Evolutionary conservation across 2,329 filamentous ascomycete genomes (phyloP), one percentile per base, ranked within the genome.

Genomic region (Sporothrix curviconia): DNA sequence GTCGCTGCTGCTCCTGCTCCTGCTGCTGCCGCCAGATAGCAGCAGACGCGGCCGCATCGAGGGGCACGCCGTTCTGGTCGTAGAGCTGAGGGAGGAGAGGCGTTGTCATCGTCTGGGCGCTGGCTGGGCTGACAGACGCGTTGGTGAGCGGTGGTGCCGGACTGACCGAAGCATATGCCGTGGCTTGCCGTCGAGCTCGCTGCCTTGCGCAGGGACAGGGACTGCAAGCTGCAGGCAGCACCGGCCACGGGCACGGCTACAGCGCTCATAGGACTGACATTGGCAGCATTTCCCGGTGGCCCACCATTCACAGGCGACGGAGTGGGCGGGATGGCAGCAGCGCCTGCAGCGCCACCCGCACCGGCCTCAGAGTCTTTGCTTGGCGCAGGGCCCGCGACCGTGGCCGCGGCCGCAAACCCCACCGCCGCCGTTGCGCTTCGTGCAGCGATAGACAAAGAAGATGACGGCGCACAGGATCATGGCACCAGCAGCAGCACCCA

Each of bases 391-490:
- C 17, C 36, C 3, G 24, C 42, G 3, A 5, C 22, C 15, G 11
- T 3, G 11, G 42, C 42, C 4, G 4, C 34, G 8, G 34, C 34
- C 7, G n/a, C 37, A 42, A 19, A 17, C 5, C 39, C 37, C 5
- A n/a, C 37, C 3, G 37, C 19, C 22, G 15, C 37, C 52, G 9
- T 52, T 52, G 7, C 52, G 51, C 17, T 19, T n/a, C 15, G 47
- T 57, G 44, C 55, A 59, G 32, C 60, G 58, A 51, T 57, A 62
- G 42, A 59, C 34, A 7, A 60, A 40, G 28, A 62, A 60, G 39
- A 57, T 1, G 28, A 56, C 7, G 19, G 54, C 58, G 37, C 60
- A 57, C 12, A 60, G 14, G 11, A 60, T 22, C 4, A 60, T 37
- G 22, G 56, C 58, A 25, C 58, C 60, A 15, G 6, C 53, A 3